These are phyloP conservation scores for Mucor mucedo DNA, from an alignment of 371 early-diverging fungal species.

Conservation along the genomic window DNA sequence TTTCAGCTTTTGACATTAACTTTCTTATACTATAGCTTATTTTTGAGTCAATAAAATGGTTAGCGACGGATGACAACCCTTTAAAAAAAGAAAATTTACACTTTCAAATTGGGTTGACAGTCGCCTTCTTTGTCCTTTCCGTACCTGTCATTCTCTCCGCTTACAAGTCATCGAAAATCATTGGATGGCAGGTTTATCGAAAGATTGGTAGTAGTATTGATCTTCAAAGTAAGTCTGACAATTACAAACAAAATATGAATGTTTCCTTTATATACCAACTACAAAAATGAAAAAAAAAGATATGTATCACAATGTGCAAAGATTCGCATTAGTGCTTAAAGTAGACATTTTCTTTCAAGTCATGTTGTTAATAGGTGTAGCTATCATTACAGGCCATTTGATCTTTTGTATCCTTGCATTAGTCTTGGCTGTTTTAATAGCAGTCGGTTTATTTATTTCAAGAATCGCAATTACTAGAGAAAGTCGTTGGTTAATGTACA, in stretches of 20 bases:
- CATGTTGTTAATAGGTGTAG: neutral
- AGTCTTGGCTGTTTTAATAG: neutral
- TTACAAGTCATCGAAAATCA: slow-evolving; percentile 16
- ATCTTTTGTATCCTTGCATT: neutral
- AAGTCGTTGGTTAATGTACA: slow-evolving; percentile 13
- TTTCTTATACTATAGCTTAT: neutral
- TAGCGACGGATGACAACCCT: neutral
- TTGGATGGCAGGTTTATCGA: slow-evolving; percentile 27
- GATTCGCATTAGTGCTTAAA: slow-evolving; percentile 16
- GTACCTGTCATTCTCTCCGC: slow-evolving; percentile 19
- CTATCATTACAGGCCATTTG: neutral
- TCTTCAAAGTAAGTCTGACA: slow-evolving; percentile 18
- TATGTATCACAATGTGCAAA: slow-evolving; percentile 19
- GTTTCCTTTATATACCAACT: too few relatives aligned
- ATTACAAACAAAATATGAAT: neutral
- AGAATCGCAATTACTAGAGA: slow-evolving; percentile 18
- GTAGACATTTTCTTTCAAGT: slow-evolving; percentile 23
- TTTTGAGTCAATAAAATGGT: slow-evolving; percentile 16
- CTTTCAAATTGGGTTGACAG: slow-evolving; percentile 17
- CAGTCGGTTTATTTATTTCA: slow-evolving; percentile 5
- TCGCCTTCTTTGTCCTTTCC: slow-evolving; percentile 1
- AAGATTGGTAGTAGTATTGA: slow-evolving; percentile 21
- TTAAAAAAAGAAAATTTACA: slow-evolving; percentile 13
- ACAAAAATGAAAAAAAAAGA: neutral
- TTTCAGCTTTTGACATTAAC: too few relatives aligned